Base-by-base conservation (phyloP, 2,329 filamentous ascomycete species). In the Trichophyton simii region DNA sequence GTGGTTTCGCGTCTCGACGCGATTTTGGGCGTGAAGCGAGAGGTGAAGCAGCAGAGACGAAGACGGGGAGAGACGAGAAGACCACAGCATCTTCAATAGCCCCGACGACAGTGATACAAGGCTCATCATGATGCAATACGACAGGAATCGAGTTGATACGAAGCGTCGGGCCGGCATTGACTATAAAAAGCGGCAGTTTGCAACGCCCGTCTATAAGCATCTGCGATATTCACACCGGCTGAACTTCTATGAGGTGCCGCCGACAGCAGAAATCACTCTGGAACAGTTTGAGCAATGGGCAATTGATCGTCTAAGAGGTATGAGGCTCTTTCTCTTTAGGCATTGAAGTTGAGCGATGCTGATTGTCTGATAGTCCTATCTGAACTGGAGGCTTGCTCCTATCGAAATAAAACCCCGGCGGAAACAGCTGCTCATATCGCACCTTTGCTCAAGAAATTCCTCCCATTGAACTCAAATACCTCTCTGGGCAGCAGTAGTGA, bases 241-340 rank as follows among this genome's bases (percentile, higher is more conserved):
- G 70, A 99, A 95, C 79, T 92, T 96, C 75, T 99, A 99, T 77
- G 78, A 84, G 50, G 81, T 87, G 28, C 89, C 94, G 54, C 94
- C 94, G 0, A 96, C 91, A 0, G 88, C 88, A 57, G 94, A 99
- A 71, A 94, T 99, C 68, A 95, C 90, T 0, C 84, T 99, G 48
- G 94, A 99, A 72, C 87, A 99, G 72, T 99, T 99, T 70, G 94
- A 99, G 73, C 91, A 96, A 82, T 99, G 94, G 94, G 94, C 91
- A 9, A 97, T 99, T 70, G 89, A 95, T 69, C 82, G 94, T 62
- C 75, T 99, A 66, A 87, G 90, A 76, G 83, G 90, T 90, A 62
- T 55, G 18, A 13, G 11, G 4, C 31, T 42, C n/a, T 38, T 31
- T 34, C n/a, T 22, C 3, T 42, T 34, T 9, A 15, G 36, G 15